Percentiles rank a stretch among this genome's conserved stretches.
Evolutionary conservation across 2,329 filamentous ascomycete species (phyloP).

Genomic region (Curvularia lunata): DNA sequence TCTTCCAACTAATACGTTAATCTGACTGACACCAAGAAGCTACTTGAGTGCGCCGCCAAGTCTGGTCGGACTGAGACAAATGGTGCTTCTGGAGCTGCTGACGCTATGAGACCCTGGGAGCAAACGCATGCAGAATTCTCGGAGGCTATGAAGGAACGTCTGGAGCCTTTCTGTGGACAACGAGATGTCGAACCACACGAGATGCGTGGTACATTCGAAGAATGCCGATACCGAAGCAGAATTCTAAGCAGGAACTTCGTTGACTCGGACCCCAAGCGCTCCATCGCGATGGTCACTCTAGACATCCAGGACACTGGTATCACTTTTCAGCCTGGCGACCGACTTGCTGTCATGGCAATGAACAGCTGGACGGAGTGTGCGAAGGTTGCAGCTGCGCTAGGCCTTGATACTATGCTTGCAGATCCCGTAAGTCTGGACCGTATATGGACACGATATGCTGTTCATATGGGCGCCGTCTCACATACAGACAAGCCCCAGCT

Average conservation of each 20-base stretch:
- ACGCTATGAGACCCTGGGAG: constrained; percentile 32
- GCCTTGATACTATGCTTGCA: constrained; percentile 57
- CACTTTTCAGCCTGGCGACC: constrained; percentile 61
- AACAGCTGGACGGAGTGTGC: constrained; percentile 63
- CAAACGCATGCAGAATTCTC: constrained; percentile 52
- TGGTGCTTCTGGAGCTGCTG: constrained; percentile 30
- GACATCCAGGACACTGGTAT: constrained; percentile 62
- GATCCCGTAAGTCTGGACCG: constrained; percentile 48
- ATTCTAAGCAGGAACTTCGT: constrained; percentile 56
- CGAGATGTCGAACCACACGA: constrained; percentile 59
- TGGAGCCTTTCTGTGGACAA: constrained; percentile 58
- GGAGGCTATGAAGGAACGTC: constrained; percentile 61
- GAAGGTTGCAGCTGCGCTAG: constrained; percentile 60
- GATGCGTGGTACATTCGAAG: constrained; percentile 62
- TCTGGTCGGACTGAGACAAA: constrained; percentile 56
- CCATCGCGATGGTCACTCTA: constrained; percentile 58
- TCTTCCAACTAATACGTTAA: neutral
- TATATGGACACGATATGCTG: constrained; percentile 54
- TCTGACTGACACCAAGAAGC: constrained; percentile 4
- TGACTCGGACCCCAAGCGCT: constrained; percentile 55
- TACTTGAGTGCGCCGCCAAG: constrained; percentile 61
- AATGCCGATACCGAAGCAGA: constrained; percentile 59
- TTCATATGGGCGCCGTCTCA: constrained; percentile 26
- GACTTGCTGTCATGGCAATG: constrained; percentile 62
- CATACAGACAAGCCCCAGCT: constrained; percentile 19